These are phyloP conservation scores for Crucibulum cyathiforme DNA, from an alignment of 1,284 basidiomycete genomes.

Conservation along the genomic window DNA sequence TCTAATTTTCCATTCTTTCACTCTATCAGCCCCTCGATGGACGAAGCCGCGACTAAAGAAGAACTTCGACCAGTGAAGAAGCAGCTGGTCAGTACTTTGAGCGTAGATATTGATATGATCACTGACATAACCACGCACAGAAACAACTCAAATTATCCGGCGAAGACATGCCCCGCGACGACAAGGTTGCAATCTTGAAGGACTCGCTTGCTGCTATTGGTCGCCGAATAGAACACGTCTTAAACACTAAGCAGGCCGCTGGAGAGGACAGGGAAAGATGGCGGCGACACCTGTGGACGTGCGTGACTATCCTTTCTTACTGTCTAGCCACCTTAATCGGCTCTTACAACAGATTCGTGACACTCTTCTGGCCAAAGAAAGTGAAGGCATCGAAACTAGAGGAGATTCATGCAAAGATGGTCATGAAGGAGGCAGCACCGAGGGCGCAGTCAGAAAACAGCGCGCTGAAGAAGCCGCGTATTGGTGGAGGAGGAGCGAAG, in stretches of 20 bases:
- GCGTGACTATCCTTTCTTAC: constrained; percentile 43
- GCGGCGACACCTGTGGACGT: constrained; percentile 96
- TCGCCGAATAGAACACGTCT: constrained; percentile 86
- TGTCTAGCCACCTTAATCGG: constrained; percentile 11
- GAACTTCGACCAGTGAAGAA: constrained; percentile 96
- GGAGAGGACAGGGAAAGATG: constrained; percentile 85
- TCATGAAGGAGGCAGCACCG: constrained; percentile 77
- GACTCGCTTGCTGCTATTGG: constrained; percentile 96
- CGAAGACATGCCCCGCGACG: constrained; percentile 90
- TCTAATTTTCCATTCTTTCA: background rate
- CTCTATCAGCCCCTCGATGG: constrained; percentile 85
- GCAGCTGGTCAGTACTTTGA: constrained; percentile 73
- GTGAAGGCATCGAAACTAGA: constrained; percentile 91
- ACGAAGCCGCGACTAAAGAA: constrained; percentile 94
- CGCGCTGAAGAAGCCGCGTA: constrained; percentile 60
- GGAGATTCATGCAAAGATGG: constrained; percentile 94
- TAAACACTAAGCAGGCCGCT: constrained; percentile 76
- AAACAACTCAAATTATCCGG: constrained; percentile 95
- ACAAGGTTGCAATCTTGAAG: constrained; percentile 95
- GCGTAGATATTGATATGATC: background rate
- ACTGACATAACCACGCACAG: constrained; percentile 43
- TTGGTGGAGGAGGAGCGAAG: constrained; percentile 46
- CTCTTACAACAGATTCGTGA: constrained; percentile 73
- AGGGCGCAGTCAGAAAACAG: constrained; percentile 50
- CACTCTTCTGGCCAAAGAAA: constrained; percentile 97